These are phyloP conservation scores for Globisporangium radiosum DNA, from an alignment of 352 stramenopile genomes.

Conservation along the genomic window DNA sequence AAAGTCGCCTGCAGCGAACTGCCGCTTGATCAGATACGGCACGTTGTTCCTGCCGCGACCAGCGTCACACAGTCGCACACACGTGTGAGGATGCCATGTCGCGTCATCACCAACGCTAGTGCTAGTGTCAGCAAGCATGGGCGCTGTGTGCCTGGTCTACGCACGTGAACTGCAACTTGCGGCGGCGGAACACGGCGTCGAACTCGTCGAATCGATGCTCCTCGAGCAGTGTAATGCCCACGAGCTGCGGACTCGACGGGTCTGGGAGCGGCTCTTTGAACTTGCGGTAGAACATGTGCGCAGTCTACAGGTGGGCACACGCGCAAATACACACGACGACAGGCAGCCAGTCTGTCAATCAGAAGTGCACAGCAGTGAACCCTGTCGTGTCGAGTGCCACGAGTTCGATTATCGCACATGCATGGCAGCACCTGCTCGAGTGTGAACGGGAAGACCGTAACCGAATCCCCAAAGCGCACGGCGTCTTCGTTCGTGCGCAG, in stretches of 20 bases:
- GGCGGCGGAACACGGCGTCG: constrained; percentile 51
- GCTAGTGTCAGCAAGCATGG: background rate
- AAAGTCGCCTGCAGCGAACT: constrained; percentile 60
- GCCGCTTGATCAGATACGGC: constrained; percentile 68
- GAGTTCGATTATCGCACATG: too few relatives aligned
- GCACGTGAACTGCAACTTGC: constrained; percentile 50
- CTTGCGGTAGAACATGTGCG: constrained; percentile 70
- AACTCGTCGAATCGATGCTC: constrained; percentile 48
- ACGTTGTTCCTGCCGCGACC: constrained; percentile 41
- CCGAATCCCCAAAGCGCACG: constrained; percentile 42
- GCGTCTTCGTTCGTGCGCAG: constrained; percentile 34
- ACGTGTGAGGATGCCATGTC: too few relatives aligned
- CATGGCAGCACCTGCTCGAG: constrained; percentile 43
- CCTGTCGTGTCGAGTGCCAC: too few relatives aligned
- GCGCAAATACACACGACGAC: background rate
- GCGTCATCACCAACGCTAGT: too few relatives aligned
- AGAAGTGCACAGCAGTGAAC: too few relatives aligned
- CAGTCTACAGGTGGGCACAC: constrained; percentile 21
- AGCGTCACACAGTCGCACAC: too few relatives aligned
- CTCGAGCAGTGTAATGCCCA: constrained; percentile 35
- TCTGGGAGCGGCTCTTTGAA: constrained; percentile 77
- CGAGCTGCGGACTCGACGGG: constrained; percentile 31
- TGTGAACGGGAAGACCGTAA: constrained; percentile 38
- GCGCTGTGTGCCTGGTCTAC: background rate
- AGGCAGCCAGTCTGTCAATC: background rate